A percentile compares a stretch with the other conserved stretches of the same genome.
Conservation (phyloP, 2,329 filamentous ascomycete species). For the Aureobasidium vineae region DNA sequence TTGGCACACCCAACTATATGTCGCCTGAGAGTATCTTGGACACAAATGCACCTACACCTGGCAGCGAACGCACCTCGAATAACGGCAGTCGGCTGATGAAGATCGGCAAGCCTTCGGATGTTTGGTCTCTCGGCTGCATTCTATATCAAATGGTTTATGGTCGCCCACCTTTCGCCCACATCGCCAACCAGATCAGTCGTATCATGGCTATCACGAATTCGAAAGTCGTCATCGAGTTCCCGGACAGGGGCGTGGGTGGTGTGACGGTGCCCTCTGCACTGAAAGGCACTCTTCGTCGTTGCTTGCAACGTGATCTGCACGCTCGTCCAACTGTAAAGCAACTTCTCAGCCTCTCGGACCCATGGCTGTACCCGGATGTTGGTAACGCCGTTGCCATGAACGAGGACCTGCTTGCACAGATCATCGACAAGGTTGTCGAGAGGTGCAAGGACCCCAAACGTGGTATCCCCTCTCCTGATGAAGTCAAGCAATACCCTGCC, state of each 20-base stretch:
- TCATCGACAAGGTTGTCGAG: constrained; percentile 59
- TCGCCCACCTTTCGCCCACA: constrained; percentile 91
- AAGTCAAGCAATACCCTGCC: constrained; percentile 49
- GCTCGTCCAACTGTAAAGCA: constrained; percentile 57
- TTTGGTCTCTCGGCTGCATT: constrained; percentile 96
- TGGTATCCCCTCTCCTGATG: constrained; percentile 56
- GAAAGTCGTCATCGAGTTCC: constrained; percentile 70
- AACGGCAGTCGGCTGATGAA: constrained; percentile 63
- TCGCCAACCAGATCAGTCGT: constrained; percentile 78
- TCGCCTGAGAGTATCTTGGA: constrained; percentile 92
- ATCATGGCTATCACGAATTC: constrained; percentile 86
- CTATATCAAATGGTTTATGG: constrained; percentile 98
- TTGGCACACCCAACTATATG: constrained; percentile 99
- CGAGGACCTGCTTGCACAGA: constrained; percentile 59
- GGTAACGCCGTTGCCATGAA: constrained; percentile 50
- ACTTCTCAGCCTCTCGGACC: constrained; percentile 55
- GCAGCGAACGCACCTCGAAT: constrained; percentile 40
- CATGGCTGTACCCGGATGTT: constrained; percentile 58
- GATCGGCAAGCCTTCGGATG: constrained; percentile 89
- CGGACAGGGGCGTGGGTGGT: constrained; percentile 65
- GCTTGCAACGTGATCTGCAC: constrained; percentile 58
- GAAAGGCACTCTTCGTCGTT: constrained; percentile 56
- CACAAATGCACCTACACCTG: constrained; percentile 61
- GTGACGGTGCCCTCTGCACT: constrained; percentile 56
- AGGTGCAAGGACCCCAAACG: constrained; percentile 55